Base-by-base conservation (phyloP, 75 land plant genomes). In the Pinus taeda region DNA sequence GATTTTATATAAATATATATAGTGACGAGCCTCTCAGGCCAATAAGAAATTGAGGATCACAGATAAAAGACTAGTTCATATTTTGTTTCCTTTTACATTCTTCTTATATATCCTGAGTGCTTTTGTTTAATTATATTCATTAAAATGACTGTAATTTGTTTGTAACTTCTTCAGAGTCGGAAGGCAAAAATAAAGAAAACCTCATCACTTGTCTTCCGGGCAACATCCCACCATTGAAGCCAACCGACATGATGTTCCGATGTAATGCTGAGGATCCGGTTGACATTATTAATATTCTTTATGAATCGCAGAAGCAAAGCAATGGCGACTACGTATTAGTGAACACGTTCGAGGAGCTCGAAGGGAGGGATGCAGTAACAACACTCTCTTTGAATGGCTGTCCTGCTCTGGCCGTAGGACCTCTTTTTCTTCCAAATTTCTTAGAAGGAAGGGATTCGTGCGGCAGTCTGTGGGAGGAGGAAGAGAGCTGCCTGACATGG, bases 301-400 rank as follows among this genome's bases (percentile, higher is more conserved):
- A 66, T 17, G 70, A 66, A 66, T 36, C 70, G 2, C 70, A 15
- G 20, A 13, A 15, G 18, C 70, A 66, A 17, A 66, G 36, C 7
- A 66, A 24, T 36, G 70, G 39, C 17, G 70, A 66, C 45, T 66
- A 66, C n/a, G 2, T 30, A 6, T 29, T 66, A 1, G 70, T 66
- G 15, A 66, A 66, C 70, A 66, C 70, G 39, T 66, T 66, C 42
- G 70, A 66, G 20, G 70, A 66, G 70, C n/a, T 66, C 7, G 70
- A 66, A 66, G 53, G 53, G 53, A 39, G 70, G 6, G 70, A 66
- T 1, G 39, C 70, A 30, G 39, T 33, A 36, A 36, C 17, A 18
- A 45, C 39, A 0, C 70, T 66, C 8, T 15, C 39, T 7, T 15
- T 33, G 1, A 36, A 66, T 36, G 70, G 70, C 4, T 36, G 39